These are phyloP conservation scores for Cokeromyces recurvatus DNA, from an alignment of 371 early-diverging fungal species.

Conservation along the genomic window DNA sequence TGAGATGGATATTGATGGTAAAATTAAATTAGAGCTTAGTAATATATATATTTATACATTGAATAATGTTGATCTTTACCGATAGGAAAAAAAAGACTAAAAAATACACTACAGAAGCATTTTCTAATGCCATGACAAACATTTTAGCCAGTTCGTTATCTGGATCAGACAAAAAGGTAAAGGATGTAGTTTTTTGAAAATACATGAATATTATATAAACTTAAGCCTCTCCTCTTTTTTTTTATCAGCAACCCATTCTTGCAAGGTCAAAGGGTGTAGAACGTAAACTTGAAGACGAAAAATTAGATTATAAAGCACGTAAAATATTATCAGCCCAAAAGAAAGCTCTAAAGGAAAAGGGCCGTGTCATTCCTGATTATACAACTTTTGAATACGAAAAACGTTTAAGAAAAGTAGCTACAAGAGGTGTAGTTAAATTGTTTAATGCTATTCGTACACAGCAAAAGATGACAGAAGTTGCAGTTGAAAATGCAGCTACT, in stretches of 20 bases:
- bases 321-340: constrained; percentile 63
- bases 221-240: too few relatives aligned
- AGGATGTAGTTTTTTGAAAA: background rate
- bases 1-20: constrained; percentile 15
- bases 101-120: constrained; percentile 46
- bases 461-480: constrained; percentile 64
- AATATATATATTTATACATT: too few relatives aligned
- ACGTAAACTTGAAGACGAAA: constrained; percentile 70
- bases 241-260: constrained; percentile 69
- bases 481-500: constrained; percentile 35
- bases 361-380: constrained; percentile 63
- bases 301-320: constrained; percentile 72
- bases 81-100: constrained; percentile 27
- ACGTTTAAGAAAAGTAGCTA: constrained; percentile 76
- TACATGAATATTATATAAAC: too few relatives aligned
- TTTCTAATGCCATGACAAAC: constrained; percentile 65
- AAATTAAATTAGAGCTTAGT: too few relatives aligned
- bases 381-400: constrained; percentile 74
- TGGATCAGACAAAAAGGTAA: constrained; percentile 42
- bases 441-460: constrained; percentile 83
- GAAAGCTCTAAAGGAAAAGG: constrained; percentile 55
- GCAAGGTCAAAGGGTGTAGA: constrained; percentile 70
- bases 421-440: constrained; percentile 80
- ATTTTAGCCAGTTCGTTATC: constrained; percentile 57
- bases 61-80: background rate